Base-by-base conservation (phyloP, 345 rosid genomes). In the Bruguiera parviflora region DNA sequence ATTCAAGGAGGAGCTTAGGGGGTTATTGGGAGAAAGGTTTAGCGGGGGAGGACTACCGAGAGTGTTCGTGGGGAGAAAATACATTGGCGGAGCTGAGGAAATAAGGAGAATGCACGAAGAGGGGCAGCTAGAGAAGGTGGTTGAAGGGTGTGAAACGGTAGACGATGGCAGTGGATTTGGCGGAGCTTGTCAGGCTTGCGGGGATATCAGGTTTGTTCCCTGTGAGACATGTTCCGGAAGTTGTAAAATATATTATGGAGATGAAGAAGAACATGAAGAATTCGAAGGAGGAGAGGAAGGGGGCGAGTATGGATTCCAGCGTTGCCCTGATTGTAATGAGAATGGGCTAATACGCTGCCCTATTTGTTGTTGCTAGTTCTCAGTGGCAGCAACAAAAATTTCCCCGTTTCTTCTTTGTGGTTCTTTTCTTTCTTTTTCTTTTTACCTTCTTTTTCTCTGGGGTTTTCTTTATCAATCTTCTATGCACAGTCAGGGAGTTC, bases 181-280 rank as follows among this genome's bases (percentile, higher is more conserved):
- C 3, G 80, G 78, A 6, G 83, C 81, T 46, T 95, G 99, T 32
- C 88, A 88, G 72, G 97, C 85, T 53, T 95, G 99, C 76, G 97
- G 97, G 28, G 97, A 92, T 73, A 13, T 95, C 20, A 79, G 99
- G 81, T 95, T 95, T 79, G 82, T 95, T 74, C 99, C 96, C 0
- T 95, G 99, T 78, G 91, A 90, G 69, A 88, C 92, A 13, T 95
- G 99, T 74, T 87, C 86, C 7, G 97, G 99, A 37, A 95, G 99
- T 71, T 88, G 99, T 64, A 95, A 95, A 78, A 79, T 92, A 53
- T 92, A 83, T 71, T 73, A 76, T n/a, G 92, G 33, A 0, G 83
- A 81, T 8, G 79, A 79, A 0, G 82, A 81, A 22, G 80, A 75
- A 1, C 70, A 73, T 0, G 83, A 66, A 0, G 81, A 63, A 4